Percentiles rank a stretch among this genome's conserved stretches.
Conservation (phyloP, 192 early-diverging fungal genomes). For the Podila epigama region DNA sequence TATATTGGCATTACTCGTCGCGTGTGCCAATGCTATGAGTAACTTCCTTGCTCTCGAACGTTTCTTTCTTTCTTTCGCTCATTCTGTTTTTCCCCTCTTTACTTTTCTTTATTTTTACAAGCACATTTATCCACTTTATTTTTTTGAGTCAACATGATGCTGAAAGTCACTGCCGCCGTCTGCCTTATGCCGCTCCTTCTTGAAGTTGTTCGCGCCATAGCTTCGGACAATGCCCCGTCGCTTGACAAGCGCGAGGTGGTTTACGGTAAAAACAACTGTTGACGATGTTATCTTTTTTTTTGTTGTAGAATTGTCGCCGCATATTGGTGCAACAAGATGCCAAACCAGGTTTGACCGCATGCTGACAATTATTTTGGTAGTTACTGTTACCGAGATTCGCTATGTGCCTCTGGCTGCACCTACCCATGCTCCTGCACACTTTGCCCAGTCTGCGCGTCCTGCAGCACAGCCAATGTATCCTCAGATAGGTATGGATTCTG, state of each 20-base stretch:
- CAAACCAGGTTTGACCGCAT: background rate
- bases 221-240: background rate
- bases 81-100: no score
- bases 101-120: no score
- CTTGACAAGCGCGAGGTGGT: background rate
- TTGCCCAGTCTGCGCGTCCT: no score
- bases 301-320: background rate
- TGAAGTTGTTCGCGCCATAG: background rate
- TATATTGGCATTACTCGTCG: no score
- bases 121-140: no score
- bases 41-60: no score
- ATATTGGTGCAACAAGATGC: background rate
- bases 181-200: background rate
- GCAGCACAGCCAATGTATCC: background rate
- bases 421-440: background rate
- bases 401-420: slow-evolving; percentile 15
- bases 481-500: background rate
- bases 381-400: slow-evolving; percentile 38
- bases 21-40: no score
- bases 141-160: no score
- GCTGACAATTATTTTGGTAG: background rate
- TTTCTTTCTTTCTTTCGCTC: no score
- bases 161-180: background rate
- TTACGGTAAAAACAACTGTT: no score
- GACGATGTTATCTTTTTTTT: no score